A percentile compares a stretch with the other conserved stretches of the same genome.
Evolutionary conservation across 768 basidiomycete species (phyloP).

Genomic region (Hortiboletus flavorubellus): DNA sequence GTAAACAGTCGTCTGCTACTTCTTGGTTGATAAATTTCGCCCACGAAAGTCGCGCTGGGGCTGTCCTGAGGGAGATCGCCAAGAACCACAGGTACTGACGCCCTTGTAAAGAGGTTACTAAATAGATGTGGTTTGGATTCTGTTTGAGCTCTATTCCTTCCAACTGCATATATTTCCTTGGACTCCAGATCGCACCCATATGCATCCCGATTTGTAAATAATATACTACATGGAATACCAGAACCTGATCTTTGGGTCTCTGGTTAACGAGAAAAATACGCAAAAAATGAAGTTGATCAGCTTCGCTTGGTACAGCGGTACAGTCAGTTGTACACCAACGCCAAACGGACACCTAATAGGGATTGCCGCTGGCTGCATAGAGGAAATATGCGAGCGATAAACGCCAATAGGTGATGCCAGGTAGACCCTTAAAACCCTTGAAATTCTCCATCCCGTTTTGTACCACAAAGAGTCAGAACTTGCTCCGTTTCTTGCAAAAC

Average conservation of each 20-base stretch:
- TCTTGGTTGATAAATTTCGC: conserved; percentile 25
- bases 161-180: not conserved
- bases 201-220: not conserved
- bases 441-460: conserved; percentile 37
- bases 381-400: not conserved
- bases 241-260: not conserved
- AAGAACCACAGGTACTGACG: not conserved
- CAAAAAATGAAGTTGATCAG: not conserved
- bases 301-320: not conserved
- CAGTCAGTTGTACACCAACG: not conserved
- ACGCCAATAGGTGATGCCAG: not conserved
- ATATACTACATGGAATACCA: not conserved
- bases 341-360: not conserved
- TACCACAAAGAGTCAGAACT: conserved; percentile 42
- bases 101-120: not conserved
- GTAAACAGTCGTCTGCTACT: conserved; percentile 15
- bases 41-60: conserved; percentile 24
- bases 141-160: conserved; percentile 1
- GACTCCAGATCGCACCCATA: not conserved
- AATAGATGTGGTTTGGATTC: not conserved
- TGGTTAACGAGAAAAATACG: not conserved
- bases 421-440: not conserved
- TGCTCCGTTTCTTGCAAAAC: conserved; percentile 44
- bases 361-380: not conserved
- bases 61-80: conserved; percentile 22